phyloP scores from a whole-genome alignment of 495 filamentous ascomycete species.

The Aspergillus mulundensis region DNA sequence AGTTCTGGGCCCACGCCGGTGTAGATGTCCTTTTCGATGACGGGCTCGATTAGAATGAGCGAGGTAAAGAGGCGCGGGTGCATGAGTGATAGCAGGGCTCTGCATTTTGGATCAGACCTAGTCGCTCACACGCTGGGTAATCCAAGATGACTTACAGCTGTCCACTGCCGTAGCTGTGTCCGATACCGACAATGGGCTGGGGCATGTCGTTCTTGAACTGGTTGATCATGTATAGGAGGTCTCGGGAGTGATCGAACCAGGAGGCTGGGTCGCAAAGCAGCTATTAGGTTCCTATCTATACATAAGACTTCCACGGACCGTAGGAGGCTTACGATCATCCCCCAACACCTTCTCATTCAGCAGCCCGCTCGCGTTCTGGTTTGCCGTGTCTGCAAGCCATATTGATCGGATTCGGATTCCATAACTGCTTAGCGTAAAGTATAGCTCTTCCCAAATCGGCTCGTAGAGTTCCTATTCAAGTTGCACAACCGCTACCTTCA shows the following conservation, averaged over 20 bases:
- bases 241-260: constrained; percentile 71
- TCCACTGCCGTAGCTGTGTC: constrained; percentile 69
- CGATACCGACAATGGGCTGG: constrained; percentile 70
- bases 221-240: constrained; percentile 69
- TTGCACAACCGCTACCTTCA: too few relatives aligned
- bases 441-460: constrained; percentile 65
- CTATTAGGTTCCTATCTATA: not conserved
- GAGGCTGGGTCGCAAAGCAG: not conserved
- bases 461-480: constrained; percentile 68
- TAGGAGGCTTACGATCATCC: constrained; percentile 57
- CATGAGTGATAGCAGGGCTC: constrained; percentile 2
- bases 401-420: constrained; percentile 52
- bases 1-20: not conserved
- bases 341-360: constrained; percentile 62
- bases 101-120: too few relatives aligned
- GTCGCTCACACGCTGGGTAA: too few relatives aligned
- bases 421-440: constrained; percentile 13
- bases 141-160: constrained; percentile 38
- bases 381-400: constrained; percentile 67
- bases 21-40: not conserved
- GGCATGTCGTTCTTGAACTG: constrained; percentile 62
- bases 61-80: constrained; percentile 1
- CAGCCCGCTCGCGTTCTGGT: constrained; percentile 63
- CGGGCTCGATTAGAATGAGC: constrained; percentile 3
- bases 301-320: too few relatives aligned